Evolutionary conservation across 129 eudicot species (phyloP), one percentile per base, ranked within the genome.

Genomic region (Centrapalus pauciflorus): DNA sequence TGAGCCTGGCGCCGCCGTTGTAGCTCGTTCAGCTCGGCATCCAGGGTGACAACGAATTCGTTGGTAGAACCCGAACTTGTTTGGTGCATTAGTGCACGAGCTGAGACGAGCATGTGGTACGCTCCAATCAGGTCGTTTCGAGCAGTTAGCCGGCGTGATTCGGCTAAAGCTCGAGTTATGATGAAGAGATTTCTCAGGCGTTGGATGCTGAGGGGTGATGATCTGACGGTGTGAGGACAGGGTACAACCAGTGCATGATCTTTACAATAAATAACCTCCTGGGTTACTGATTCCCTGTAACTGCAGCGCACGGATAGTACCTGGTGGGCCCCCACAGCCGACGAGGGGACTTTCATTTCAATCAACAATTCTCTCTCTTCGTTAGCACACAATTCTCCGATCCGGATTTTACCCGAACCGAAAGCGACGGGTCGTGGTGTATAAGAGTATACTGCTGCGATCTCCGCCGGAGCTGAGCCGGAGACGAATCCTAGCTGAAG

Each of bases 111-210:
- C 68, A 80, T 79, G 66, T 78, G 84, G 45, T 86, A 90, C 0
- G 99, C 96, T 1, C 93, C 88, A 14, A 63, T 68, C 2, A 86
- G 17, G 69, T 94, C 95, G 41, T 65, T 79, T 12, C 86, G 76
- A 25, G 78, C 86, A 0, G 75, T 46, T 0, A 94, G 60, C 25
- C 83, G 61, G 25, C 88, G 74, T 1, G 86, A 80, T 74, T 94
- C 99, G 40, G 99, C 99, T 55, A 89, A 43, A 0, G 99, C 99
- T 66, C 97, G 80, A 3, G 88, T 84, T 5, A 89, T 64, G 25
- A 94, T 43, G 48, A 94, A 94, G 2, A 78, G 72, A 38, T 52
- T 70, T 69, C 82, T 80, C 32, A 89, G 45, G 82, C 93, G 91
- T 80, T 85, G 88, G 86, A 87, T 83, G 9, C 67, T 29, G 0